phyloP scores from a whole-genome alignment of 495 filamentous ascomycete genomes.

The Talaromyces nanjingensis region DNA sequence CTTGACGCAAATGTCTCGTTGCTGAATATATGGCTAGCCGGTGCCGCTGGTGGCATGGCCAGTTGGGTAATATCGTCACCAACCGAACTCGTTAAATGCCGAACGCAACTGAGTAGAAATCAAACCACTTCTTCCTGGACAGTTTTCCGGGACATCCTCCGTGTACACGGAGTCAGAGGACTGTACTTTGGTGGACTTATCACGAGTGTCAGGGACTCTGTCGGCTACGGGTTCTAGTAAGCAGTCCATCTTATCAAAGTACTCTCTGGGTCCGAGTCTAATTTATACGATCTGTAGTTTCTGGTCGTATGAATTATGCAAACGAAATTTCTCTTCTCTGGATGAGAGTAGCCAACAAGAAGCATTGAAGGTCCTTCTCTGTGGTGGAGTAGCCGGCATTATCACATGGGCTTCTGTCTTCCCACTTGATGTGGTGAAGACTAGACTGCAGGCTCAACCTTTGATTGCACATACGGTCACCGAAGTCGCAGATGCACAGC shows the following conservation, averaged over 20 bases:
- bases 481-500: slow-evolving; percentile 17
- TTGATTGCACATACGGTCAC: slow-evolving; percentile 18
- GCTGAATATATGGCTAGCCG: slow-evolving; percentile 63
- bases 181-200: slow-evolving; percentile 72
- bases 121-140: slow-evolving; percentile 45
- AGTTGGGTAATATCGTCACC: slow-evolving; percentile 77
- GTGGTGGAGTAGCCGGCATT: slow-evolving; percentile 78
- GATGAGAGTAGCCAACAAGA: slow-evolving; percentile 37
- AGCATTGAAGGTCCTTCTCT: slow-evolving; percentile 62
- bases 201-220: slow-evolving; percentile 71
- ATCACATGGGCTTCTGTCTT: slow-evolving; percentile 83
- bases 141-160: slow-evolving; percentile 55
- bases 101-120: slow-evolving; percentile 54
- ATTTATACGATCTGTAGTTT: slow-evolving; percentile 43
- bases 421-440: slow-evolving; percentile 85
- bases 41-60: slow-evolving; percentile 68
- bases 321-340: slow-evolving; percentile 40
- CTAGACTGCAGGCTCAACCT: slow-evolving; percentile 65
- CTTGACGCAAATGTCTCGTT: slow-evolving; percentile 22
- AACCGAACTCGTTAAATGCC: slow-evolving; percentile 82
- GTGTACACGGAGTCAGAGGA: slow-evolving; percentile 55
- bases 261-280: slow-evolving; percentile 9
- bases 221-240: slow-evolving; percentile 90
- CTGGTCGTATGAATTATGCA: slow-evolving; percentile 74
- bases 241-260: slow-evolving; percentile 21